A percentile compares a stretch with the other conserved stretches of the same genome.
Evolutionary conservation across 2,329 filamentous ascomycete genomes (phyloP).

Genomic region (Mycocentrospora acerina): DNA sequence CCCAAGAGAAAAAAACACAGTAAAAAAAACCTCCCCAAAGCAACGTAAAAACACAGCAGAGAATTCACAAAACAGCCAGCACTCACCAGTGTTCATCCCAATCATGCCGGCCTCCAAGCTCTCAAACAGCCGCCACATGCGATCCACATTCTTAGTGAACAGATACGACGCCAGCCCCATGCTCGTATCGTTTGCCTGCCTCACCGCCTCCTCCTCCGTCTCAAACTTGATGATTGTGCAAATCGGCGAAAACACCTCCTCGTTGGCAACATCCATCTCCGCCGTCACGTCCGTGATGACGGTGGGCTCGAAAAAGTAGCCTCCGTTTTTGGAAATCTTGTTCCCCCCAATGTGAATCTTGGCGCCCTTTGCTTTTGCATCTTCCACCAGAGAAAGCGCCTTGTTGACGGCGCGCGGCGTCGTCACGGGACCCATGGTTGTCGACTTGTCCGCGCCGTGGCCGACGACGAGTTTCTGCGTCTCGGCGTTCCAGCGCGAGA

Average conservation of each 20-base stretch:
- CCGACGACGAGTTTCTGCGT: constrained; percentile 60
- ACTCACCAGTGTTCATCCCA: constrained; percentile 61
- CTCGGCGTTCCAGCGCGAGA: constrained; percentile 54
- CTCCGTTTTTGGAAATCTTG: constrained; percentile 50
- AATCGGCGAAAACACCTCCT: constrained; percentile 68
- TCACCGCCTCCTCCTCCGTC: constrained; percentile 64
- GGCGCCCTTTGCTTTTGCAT: constrained; percentile 65
- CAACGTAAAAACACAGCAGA: too few relatives aligned
- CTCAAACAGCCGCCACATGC: constrained; percentile 66
- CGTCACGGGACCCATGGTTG: constrained; percentile 63
- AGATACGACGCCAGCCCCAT: constrained; percentile 69
- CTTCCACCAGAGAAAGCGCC: constrained; percentile 60
- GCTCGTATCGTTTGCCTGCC: constrained; percentile 60
- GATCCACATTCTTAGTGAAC: constrained; percentile 68
- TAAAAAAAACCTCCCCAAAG: neutral
- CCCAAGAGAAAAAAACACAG: too few relatives aligned
- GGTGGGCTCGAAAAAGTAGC: constrained; percentile 70
- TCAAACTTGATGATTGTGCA: constrained; percentile 66
- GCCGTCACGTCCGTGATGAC: constrained; percentile 61
- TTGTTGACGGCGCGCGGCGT: constrained; percentile 59
- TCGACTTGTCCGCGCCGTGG: constrained; percentile 59
- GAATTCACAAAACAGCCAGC: too few relatives aligned
- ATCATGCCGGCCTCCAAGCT: constrained; percentile 71
- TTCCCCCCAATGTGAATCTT: constrained; percentile 64
- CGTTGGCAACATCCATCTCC: constrained; percentile 58